Base-by-base conservation (phyloP, 2,329 filamentous ascomycete species). In the Hypoxylon sp. region DNA sequence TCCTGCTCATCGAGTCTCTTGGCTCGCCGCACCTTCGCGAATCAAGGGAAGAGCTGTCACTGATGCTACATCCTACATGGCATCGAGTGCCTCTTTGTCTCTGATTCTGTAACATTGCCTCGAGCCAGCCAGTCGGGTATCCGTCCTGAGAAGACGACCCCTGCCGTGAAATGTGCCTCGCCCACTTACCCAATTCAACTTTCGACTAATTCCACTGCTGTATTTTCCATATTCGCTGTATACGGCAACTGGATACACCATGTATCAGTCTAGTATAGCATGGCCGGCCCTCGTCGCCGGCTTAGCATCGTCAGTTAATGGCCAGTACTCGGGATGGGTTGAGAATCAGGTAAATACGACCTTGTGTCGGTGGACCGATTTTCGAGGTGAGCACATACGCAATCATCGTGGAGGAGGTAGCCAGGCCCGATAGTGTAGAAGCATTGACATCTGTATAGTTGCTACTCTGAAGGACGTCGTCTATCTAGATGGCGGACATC, bases 401-500 rank as follows among this genome's bases (percentile, higher is more conserved):
- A 71, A 73, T 41, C 24, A 2, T 9, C 78, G 67, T 33, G n/a
- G 41, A 31, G n/a, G n/a, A n/a, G n/a, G n/a, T n/a, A 35, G 21
- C 9, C 1, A 17, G 17, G 11, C 26, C 26, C 40, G 9, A 7
- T 11, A 10, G 20, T 1, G 4, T 29, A 8, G 53, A 68, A 75
- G 49, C 73, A 29, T 26, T 47, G 31, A 37, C 10, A 33, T 38
- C 9, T 35, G 2, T 3, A 21, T 65, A 88, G 86, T 80, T 60
- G 80, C 81, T 31, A 73, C 86, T 2, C 73, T 89, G 29, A 80
- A 81, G 37, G 85, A 90, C 65, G 86, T 81, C 1, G 73, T 89
- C 13, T 90, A 88, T 67, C 71, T 90, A 18, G 87, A 90, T 69
- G 88, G 88, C 31, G 88, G 88, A 3, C 61, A 69, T 37, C 70